Base-by-base conservation (phyloP, 1,284 basidiomycete species). In the Athelia sp. region DNA sequence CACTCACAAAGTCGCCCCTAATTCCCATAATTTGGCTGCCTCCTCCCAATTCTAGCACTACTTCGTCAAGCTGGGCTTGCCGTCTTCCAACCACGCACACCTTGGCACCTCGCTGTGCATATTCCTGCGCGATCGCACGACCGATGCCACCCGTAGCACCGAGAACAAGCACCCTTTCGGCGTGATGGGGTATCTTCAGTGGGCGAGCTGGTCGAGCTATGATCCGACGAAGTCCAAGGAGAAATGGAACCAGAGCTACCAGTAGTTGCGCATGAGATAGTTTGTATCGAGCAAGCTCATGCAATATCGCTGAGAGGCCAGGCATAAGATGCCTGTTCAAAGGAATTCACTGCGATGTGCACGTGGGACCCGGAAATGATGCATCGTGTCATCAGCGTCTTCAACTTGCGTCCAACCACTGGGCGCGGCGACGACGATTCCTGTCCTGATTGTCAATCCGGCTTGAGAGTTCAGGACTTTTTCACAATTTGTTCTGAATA, bases 81-180 rank as follows among this genome's bases (percentile, higher is more conserved):
- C 88, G 74, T 23, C 93, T 74, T 1, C 88, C 91, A 17, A 94
- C 84, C 3, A 95, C 62, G 62, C 86, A 90, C 10, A 95, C 75
- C 43, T 71, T 73, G 3, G 90, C 90, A 9, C 91, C 91, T 18
- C 89, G 73, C 46, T 70, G 63, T 3, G 88, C 84, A 59, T 96
- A 96, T 51, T 79, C 72, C 14, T 76, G 69, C 1, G 91, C 90
- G 18, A 94, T 73, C 2, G 77, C 74, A 47, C 79, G 76, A 2
- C 93, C 93, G n/a, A 95, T 83, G 0, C 93, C 92, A 40, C 83
- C 85, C 6, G 87, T 87, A 1, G 87, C 90, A 15, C 93, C 92
- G 23, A 95, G 69, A 50, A 95, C 74, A 11, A 93, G 65, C 4
- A 94, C 86, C 1, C 88, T 81, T 61, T 94, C 91, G 8, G 72